Base-by-base conservation (phyloP, 192 early-diverging fungal species). In the Gigaspora rosea region DNA sequence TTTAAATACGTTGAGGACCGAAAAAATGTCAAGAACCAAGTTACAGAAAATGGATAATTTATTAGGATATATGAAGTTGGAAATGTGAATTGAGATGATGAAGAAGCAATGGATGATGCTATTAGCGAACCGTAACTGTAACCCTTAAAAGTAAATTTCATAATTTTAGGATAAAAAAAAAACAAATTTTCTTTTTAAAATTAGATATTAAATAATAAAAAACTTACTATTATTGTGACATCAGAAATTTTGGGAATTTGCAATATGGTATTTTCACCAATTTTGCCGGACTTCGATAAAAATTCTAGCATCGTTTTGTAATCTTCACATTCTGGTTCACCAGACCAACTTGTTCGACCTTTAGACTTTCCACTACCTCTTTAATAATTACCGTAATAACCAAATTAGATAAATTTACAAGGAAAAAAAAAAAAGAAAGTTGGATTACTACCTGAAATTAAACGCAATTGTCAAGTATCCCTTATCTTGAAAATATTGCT, bases 311-410 rank as follows among this genome's bases (percentile, higher is more conserved):
- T 63, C 1, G 83, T 82, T 35, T 77, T 79, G 35, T 82, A 84
- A 57, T 84, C 83, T 8, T 79, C 73, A 47, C 79, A 75, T 56
- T 84, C 83, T 27, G 80, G 77, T 36, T 80, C 80, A 36, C 80
- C 83, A 13, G 76, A 66, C 83, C 83, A 84, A 18, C 80, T 82
- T 9, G 83, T 84, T 59, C 57, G 58, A 15, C 83, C 80, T 63
- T 79, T 79, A n/a, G 83, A 84, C 27, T 75, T 82, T 66, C 83
- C 83, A 48, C 68, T 75, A 8, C 83, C 83, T 22, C 83, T 84
- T 52, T 36, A 22, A 33, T 33, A 18, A 76, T 64, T 47, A 64
- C 48, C 18, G 16, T 65, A 58, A 13, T 76, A 22, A 22, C 18
- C 20, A 15, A 27, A 32, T 52, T 20, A 50, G 20, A 49, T 52